Percentiles rank a stretch among this genome's conserved stretches.
These are phyloP conservation scores for Poterioochromonas sp. DNA, from an alignment of 352 stramenopile genomes.

Conservation along the genomic window DNA sequence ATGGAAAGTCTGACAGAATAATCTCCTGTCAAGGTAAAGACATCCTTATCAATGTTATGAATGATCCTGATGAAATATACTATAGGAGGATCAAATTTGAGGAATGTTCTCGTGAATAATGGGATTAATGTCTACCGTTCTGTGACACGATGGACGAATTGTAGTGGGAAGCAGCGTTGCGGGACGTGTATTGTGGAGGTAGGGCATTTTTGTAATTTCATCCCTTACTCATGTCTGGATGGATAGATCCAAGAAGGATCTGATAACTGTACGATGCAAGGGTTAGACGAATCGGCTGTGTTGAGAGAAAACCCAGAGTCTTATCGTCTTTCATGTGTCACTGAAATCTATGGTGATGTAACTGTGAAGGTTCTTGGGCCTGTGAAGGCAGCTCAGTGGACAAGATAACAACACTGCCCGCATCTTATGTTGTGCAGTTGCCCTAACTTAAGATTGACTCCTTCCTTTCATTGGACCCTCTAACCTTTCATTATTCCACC, in stretches of 20 bases:
- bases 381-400: conserved; percentile 42
- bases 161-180: conserved; percentile 67
- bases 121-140: conserved; percentile 68
- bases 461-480: too few species aligned
- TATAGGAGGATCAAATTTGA: conserved; percentile 54
- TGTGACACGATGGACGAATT: conserved; percentile 66
- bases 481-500: too few species aligned
- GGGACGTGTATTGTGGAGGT: conserved; percentile 69
- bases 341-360: conserved; percentile 59
- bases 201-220: too few species aligned
- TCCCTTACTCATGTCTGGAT: too few species aligned
- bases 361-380: conserved; percentile 42
- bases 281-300: conserved; percentile 61
- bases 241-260: conserved; percentile 43
- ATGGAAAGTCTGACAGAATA: neutral
- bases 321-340: conserved; percentile 64
- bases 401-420: too few species aligned
- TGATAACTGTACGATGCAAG: conserved; percentile 55
- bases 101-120: conserved; percentile 57
- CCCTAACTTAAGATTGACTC: too few species aligned
- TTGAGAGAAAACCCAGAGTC: conserved; percentile 59
- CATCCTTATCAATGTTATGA: neutral
- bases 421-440: too few species aligned
- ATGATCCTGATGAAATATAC: neutral
- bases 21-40: conserved; percentile 36